Base-by-base conservation (phyloP, 306 rosid genomes). In the Sphenostylis stenocarpa region DNA sequence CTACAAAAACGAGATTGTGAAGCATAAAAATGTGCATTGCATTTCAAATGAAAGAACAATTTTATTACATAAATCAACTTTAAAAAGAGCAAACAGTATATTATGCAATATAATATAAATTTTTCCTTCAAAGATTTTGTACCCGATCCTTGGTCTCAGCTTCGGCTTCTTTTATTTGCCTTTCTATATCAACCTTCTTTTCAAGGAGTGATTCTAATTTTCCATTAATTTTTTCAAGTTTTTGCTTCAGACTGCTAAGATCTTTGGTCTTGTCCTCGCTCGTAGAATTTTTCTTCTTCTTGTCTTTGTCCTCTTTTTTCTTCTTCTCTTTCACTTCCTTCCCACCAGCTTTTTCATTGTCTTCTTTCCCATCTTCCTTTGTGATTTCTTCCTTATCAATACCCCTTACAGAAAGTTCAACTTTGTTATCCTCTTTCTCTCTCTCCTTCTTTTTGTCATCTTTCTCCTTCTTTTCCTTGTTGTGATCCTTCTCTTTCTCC, bases 151-250 rank as follows among this genome's bases (percentile, higher is more conserved):
- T 61, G 47, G 70, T 52, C 51, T 44, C 78, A 31, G 38, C 77
- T 82, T 89, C 89, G 1, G 79, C 83, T 81, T 85, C 92, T 79
- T 81, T 86, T 64, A 93, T 90, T 86, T 90, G 91, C 78, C 61
- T 77, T 43, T 72, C 52, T 47, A 87, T 75, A 3, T 87, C 87
- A 33, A 81, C 87, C 79, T 89, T 90, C 64, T 81, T 21, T 34
- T 72, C 85, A 7, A 74, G 69, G 1, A 89, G 90, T 55, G 86
- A 82, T 36, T 90, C 88, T 74, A 90, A 56, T 82, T 93, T 86
- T 15, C 5, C 81, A 56, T 89, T 76, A 12, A 90, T 5, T 70
- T 90, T 82, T 79, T 84, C 96, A 49, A 90, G 84, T 76, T 89
- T 89, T 65, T 79, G 91, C 64, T 86, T 90, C 62, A 93, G 82